phyloP scores from a whole-genome alignment of 305 asterid genomes.

The Fraxinus latifolia region DNA sequence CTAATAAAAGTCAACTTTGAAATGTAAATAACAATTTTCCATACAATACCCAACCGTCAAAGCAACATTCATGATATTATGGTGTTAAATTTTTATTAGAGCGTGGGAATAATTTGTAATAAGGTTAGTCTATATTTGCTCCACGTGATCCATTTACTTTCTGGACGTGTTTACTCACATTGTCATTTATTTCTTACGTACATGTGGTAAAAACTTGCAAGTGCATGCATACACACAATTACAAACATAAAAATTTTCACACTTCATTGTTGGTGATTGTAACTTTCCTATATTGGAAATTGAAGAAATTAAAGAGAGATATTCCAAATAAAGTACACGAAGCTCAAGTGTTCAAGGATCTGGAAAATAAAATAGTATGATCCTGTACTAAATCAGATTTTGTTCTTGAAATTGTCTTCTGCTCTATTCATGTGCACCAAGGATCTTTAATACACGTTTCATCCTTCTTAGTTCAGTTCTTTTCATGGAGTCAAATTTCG shows the following conservation, averaged over 20 bases:
- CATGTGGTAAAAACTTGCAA: not conserved
- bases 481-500: not conserved
- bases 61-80: not conserved
- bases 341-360: not conserved
- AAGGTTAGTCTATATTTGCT: not conserved
- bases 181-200: not conserved
- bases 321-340: not conserved
- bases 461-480: not conserved
- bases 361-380: not conserved
- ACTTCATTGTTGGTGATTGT: not conserved
- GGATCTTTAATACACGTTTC: not conserved
- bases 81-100: not conserved
- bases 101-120: not conserved
- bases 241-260: not conserved
- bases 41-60: not conserved
- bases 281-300: not conserved
- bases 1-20: constrained; percentile 4
- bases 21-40: not conserved
- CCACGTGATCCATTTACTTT: not conserved
- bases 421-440: not conserved
- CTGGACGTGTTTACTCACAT: not conserved
- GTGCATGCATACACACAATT: not conserved
- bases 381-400: not conserved
- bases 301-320: not conserved
- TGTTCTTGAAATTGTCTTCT: not conserved